phyloP scores from a whole-genome alignment of 345 rosid species.

The Rhizophora apiculata region DNA sequence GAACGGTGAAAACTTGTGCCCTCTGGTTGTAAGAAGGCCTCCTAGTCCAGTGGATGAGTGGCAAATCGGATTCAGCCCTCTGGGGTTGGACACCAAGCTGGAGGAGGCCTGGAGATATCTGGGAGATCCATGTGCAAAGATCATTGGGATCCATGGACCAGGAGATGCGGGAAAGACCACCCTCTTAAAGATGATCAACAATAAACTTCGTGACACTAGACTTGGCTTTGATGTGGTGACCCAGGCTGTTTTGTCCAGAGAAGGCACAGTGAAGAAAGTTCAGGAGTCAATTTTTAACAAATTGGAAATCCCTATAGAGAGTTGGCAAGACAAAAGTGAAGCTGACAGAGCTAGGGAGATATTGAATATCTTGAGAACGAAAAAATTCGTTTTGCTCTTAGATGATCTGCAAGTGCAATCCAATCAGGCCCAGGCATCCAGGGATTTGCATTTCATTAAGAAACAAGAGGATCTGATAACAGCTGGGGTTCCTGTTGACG shows the following conservation, averaged over 20 bases:
- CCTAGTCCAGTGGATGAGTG: not conserved
- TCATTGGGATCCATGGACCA: conserved; percentile 1
- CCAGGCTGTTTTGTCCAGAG: not conserved
- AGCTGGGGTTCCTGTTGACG: conserved; percentile 12
- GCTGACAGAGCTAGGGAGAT: not conserved
- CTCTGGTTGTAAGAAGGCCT: not conserved
- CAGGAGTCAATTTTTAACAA: conserved; percentile 9
- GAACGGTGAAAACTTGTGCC: not conserved
- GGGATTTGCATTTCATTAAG: not conserved
- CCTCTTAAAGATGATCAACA: conserved; percentile 8
- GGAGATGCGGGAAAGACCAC: conserved; percentile 7
- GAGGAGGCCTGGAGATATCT: not conserved
- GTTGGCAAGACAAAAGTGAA: conserved; percentile 6
- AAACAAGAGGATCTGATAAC: conserved; percentile 5
- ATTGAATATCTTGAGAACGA: not conserved
- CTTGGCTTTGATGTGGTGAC: not conserved
- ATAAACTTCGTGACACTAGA: not conserved
- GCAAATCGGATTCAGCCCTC: not conserved
- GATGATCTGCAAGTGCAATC: conserved; percentile 13
- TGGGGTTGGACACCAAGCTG: conserved; percentile 7
- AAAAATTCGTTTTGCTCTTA: conserved; percentile 9
- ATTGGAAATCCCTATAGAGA: not conserved
- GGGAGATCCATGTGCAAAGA: not conserved
- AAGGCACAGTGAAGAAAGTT: not conserved
- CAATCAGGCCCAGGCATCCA: not conserved